Evolutionary conservation across 1,139 yeast genomes (phyloP).

Genomic region (Saccharomycopsis hybrid): DNA sequence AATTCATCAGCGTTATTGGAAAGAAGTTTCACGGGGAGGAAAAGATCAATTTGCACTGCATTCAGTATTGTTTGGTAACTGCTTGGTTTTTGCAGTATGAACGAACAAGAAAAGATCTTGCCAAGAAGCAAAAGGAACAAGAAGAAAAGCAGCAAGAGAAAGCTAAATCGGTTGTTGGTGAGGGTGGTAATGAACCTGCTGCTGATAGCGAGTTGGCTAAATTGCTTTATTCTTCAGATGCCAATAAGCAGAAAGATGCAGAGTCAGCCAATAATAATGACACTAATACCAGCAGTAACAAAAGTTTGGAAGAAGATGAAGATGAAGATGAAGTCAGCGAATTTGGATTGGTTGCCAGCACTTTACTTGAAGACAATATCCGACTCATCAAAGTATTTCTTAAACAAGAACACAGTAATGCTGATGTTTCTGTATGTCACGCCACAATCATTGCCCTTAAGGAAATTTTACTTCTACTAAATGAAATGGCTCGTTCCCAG

Average conservation of each 20-base stretch:
- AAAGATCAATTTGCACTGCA: conserved; percentile 30
- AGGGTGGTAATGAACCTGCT: too few species aligned
- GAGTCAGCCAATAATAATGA: neutral
- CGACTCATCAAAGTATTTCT: conserved; percentile 52
- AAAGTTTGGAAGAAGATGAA: conserved; percentile 5
- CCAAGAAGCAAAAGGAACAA: conserved; percentile 21
- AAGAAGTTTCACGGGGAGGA: conserved; percentile 43
- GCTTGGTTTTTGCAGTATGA: conserved; percentile 65
- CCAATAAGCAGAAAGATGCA: too few species aligned
- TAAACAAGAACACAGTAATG: conserved; percentile 41
- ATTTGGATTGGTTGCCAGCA: conserved; percentile 61
- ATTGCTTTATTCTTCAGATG: neutral
- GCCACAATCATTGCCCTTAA: conserved; percentile 66
- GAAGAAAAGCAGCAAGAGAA: conserved; percentile 11
- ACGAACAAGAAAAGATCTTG: conserved; percentile 26
- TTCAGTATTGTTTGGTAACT: conserved; percentile 52
- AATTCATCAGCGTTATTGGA: conserved; percentile 48
- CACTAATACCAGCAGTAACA: neutral
- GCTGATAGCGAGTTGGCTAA: conserved; percentile 14
- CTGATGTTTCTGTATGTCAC: conserved; percentile 54
- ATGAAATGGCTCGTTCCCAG: conserved; percentile 38
- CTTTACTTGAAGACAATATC: conserved; percentile 60
- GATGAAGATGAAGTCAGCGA: conserved; percentile 29
- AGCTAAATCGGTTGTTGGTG: too few species aligned
- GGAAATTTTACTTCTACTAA: conserved; percentile 54